Percentiles rank a stretch among this genome's conserved stretches.
Conservation (phyloP, 352 stramenopile species). For the Phytophthora pisi region DNA sequence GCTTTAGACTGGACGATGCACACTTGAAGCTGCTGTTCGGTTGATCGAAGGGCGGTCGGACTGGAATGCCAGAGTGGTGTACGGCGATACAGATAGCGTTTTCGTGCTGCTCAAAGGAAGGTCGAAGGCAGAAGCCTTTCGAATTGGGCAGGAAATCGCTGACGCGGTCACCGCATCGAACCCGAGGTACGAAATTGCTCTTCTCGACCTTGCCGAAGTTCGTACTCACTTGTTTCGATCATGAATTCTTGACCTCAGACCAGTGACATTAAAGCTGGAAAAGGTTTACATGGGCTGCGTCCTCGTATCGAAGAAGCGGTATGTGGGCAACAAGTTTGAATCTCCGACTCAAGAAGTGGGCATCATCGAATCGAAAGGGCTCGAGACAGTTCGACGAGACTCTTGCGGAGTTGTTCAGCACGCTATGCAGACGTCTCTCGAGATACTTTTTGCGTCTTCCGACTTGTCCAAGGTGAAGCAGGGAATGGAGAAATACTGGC, state of each 20-base stretch:
- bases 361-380: constrained; percentile 90
- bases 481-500: constrained; percentile 66
- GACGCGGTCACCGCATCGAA: constrained; percentile 83
- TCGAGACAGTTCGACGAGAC: constrained; percentile 94
- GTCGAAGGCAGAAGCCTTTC: constrained; percentile 94
- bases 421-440: constrained; percentile 67
- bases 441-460: constrained; percentile 69
- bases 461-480: constrained; percentile 79
- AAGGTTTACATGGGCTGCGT: constrained; percentile 95
- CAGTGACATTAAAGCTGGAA: constrained; percentile 84
- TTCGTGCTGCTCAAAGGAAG: constrained; percentile 97
- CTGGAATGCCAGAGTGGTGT: constrained; percentile 93
- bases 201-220: background rate
- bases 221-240: background rate
- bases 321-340: constrained; percentile 91
- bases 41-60: constrained; percentile 86
- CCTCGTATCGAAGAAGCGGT: constrained; percentile 96
- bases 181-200: constrained; percentile 56
- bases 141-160: constrained; percentile 93
- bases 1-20: constrained; percentile 82
- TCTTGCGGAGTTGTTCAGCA: constrained; percentile 90
- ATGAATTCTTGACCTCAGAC: constrained; percentile 35
- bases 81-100: constrained; percentile 98
- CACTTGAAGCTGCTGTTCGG: constrained; percentile 94
- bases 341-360: constrained; percentile 48